Evolutionary conservation across 331 rosid species (phyloP), one percentile per base, ranked within the genome.

Genomic region (Malus hybrid): DNA sequence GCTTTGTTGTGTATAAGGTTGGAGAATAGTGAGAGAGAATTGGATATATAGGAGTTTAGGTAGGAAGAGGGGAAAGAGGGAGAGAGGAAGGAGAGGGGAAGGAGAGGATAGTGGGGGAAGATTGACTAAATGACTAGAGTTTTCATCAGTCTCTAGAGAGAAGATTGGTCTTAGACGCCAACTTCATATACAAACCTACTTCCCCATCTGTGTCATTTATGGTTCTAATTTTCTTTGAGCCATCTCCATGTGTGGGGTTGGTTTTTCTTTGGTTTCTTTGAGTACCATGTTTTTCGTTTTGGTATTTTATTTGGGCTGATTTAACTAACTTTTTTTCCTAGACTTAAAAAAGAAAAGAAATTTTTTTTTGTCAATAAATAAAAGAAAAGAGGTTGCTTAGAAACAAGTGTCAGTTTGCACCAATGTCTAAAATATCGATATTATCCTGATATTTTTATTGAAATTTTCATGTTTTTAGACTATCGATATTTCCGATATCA

Each of bases 41-140:
- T 18, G 68, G 44, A 42, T 73, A 48, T 69, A 80, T 65, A 32
- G 28, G 2, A 28, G 20, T 33, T 65, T 3, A 61, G 76, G 64
- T 31, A 69, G 79, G 44, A 39, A 39, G 12, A 28, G 67, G 56
- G 62, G 33, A 15, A 67, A 59, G 46, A 32, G 12, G 32, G 34
- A 20, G 63, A 50, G 71, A 71, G 66, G 76, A 78, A 78, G 34
- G 13, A 44, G 71, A 62, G 55, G 24, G 79, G 80, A 80, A 78
- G 57, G 82, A 61, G 62, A 33, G 67, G 83, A 75, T 73, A 7
- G 61, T 62, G 48, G 77, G 32, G 33, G 22, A 62, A 73, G 77
- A 62, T 62, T 28, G 77, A 73, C 77, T 28, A 73, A 73, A 44
- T 62, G 55, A 50, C 10, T 20, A 19, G 42, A 28, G 24, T 44